Conservation (phyloP, 1,284 basidiomycete genomes). For the Rhizoctonia solani region DNA sequence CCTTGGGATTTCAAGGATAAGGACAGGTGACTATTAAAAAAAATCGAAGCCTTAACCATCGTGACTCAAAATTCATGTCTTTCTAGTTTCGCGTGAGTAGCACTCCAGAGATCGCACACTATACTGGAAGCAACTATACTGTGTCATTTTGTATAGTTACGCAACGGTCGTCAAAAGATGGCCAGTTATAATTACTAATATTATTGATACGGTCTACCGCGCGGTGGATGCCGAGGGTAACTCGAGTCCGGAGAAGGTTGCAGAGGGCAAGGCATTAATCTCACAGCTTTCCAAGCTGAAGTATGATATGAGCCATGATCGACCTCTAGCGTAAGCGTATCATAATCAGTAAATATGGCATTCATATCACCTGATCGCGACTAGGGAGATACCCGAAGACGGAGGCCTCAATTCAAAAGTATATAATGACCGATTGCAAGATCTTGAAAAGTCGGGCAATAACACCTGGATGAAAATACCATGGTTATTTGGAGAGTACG, state of each 20-base stretch:
- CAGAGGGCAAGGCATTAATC: slow-evolving; percentile 82
- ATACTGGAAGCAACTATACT: background rate
- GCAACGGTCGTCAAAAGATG: slow-evolving; percentile 70
- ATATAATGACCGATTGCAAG: slow-evolving; percentile 75
- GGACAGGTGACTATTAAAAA: slow-evolving; percentile 13
- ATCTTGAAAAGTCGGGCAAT: slow-evolving; percentile 54
- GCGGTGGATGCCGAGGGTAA: slow-evolving; percentile 18
- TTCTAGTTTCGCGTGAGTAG: slow-evolving; percentile 34
- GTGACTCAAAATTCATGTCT: slow-evolving; percentile 61
- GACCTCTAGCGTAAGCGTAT: slow-evolving; percentile 64
- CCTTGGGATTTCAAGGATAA: slow-evolving; percentile 30
- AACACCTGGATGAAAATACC: slow-evolving; percentile 90
- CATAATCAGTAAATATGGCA: background rate
- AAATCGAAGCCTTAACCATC: too few relatives aligned
- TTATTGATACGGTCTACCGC: slow-evolving; percentile 72
- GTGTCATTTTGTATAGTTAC: slow-evolving; percentile 57
- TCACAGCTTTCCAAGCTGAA: slow-evolving; percentile 79
- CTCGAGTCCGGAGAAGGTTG: slow-evolving; percentile 48
- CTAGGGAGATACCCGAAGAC: slow-evolving; percentile 71
- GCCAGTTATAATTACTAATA: slow-evolving; percentile 85
- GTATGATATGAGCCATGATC: slow-evolving; percentile 87
- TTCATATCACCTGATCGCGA: background rate
- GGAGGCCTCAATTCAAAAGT: slow-evolving; percentile 65
- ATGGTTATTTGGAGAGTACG: slow-evolving; percentile 93
- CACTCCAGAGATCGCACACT: slow-evolving; percentile 40